Conservation (phyloP, 2,329 filamentous ascomycete genomes). For the Aspergillus nomiae region DNA sequence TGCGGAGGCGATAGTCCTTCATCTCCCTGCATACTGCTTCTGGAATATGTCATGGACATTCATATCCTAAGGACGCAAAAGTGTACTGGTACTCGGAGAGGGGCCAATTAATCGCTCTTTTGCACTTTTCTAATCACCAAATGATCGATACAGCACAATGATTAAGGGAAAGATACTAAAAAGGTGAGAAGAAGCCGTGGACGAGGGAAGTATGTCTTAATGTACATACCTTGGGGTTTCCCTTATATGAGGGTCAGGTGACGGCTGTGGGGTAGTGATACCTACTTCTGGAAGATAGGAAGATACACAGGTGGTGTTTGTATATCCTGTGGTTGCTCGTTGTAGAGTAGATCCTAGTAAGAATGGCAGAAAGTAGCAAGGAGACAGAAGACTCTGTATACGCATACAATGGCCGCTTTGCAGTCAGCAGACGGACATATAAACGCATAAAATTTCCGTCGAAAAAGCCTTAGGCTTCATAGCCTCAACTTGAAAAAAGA, state of each 20-base stretch:
- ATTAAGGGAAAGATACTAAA: not conserved
- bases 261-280: not conserved
- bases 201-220: not conserved
- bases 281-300: not conserved
- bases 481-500: not conserved
- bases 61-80: constrained; percentile 13
- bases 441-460: not conserved
- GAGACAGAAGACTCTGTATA: not conserved
- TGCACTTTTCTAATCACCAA: too few relatives aligned
- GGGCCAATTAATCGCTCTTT: not conserved
- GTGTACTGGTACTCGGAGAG: not conserved
- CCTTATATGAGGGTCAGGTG: not conserved
- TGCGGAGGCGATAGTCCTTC: constrained; percentile 43
- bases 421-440: not conserved
- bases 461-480: not conserved
- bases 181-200: not conserved
- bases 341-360: not conserved
- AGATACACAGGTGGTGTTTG: not conserved
- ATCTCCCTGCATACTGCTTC: constrained; percentile 39
- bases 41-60: constrained; percentile 21
- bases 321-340: not conserved
- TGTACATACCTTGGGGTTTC: not conserved
- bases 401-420: not conserved
- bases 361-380: not conserved
- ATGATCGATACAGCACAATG: too few relatives aligned